Evolutionary conservation across 768 basidiomycete species (phyloP).

Genomic region (Suillus bovinus): DNA sequence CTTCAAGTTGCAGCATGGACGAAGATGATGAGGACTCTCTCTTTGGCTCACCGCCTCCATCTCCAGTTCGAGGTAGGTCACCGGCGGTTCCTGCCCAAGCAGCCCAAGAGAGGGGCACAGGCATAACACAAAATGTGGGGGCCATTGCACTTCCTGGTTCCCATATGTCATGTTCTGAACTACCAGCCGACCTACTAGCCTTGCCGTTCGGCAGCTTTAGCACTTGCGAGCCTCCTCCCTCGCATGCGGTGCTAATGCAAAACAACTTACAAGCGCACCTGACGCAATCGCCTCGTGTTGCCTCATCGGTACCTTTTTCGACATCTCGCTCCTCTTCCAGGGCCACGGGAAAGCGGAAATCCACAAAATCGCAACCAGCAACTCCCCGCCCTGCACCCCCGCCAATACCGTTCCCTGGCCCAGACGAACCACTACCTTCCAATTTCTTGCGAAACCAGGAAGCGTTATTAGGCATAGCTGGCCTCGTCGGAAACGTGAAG

Average conservation of each 20-base stretch:
- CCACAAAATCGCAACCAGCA: slow-evolving; percentile 36
- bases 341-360: slow-evolving; percentile 34
- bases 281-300: not conserved
- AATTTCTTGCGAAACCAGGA: slow-evolving; percentile 76
- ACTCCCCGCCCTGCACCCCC: slow-evolving; percentile 52
- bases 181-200: slow-evolving; percentile 78
- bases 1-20: slow-evolving; percentile 13
- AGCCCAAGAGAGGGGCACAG: slow-evolving; percentile 18
- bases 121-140: slow-evolving; percentile 82
- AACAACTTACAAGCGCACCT: not conserved
- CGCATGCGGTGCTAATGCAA: slow-evolving; percentile 16
- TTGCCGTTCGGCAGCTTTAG: slow-evolving; percentile 49
- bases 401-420: slow-evolving; percentile 62
- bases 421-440: slow-evolving; percentile 57
- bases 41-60: slow-evolving; percentile 78
- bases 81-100: slow-evolving; percentile 53
- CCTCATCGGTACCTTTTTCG: slow-evolving; percentile 6
- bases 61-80: slow-evolving; percentile 76
- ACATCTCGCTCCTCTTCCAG: slow-evolving; percentile 14
- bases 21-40: slow-evolving; percentile 68
- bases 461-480: slow-evolving; percentile 70
- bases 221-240: slow-evolving; percentile 36
- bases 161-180: slow-evolving; percentile 82
- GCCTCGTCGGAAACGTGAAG: slow-evolving; percentile 65
- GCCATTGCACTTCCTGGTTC: slow-evolving; percentile 98